Conservation (phyloP, 2,329 filamentous ascomycete genomes). For the Ceratocystis cubensis region DNA sequence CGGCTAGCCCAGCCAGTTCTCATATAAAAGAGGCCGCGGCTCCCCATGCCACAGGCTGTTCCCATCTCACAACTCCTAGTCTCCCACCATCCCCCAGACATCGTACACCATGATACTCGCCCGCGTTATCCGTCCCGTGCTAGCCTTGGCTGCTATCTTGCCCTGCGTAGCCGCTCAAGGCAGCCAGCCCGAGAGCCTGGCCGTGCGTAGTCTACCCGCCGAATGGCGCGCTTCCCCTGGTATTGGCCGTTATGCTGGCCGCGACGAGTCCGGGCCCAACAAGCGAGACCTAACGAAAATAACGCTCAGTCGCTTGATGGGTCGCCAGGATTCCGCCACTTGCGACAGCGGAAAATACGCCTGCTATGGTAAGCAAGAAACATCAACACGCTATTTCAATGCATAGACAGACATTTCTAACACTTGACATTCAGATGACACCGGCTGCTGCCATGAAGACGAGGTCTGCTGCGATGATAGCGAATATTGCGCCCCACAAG, state of each 20-base stretch:
- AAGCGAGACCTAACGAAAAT: conserved; percentile 1
- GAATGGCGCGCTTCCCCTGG: background rate
- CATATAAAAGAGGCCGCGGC: no score
- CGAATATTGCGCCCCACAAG: background rate
- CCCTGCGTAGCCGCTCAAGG: background rate
- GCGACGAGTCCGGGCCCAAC: background rate
- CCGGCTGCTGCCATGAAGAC: conserved; percentile 2
- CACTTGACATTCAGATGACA: background rate
- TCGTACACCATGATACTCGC: background rate
- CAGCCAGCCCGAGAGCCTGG: background rate
- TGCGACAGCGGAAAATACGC: background rate
- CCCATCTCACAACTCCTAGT: no score
- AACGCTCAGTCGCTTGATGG: background rate
- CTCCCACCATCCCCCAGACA: no score
- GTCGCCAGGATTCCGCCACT: background rate
- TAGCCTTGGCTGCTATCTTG: background rate
- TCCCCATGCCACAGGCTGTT: no score
- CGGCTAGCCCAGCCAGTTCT: no score
- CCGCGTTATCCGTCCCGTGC: background rate
- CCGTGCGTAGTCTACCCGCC: background rate
- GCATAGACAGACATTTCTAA: background rate
- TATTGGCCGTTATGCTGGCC: background rate
- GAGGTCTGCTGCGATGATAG: background rate
- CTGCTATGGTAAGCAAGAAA: background rate
- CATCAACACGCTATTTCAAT: no score